These are phyloP conservation scores for Vigna angularis DNA, from an alignment of 306 rosid genomes.

Conservation along the genomic window DNA sequence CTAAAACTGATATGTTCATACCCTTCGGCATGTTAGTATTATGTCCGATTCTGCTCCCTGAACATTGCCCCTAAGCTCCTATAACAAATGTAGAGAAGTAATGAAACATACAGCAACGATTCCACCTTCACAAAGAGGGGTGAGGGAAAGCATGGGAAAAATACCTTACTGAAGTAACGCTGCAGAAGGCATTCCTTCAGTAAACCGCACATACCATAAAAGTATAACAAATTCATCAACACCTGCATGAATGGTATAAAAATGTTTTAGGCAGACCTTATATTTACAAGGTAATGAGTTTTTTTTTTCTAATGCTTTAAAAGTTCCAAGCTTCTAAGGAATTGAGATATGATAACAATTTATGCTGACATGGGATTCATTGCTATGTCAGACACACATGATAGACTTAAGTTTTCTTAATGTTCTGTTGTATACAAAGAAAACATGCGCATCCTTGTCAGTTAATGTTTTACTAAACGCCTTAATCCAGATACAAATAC, in stretches of 20 bases:
- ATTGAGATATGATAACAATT: not conserved
- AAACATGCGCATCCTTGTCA: constrained; percentile 2
- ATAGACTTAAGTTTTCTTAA: not conserved
- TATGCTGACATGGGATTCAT: not conserved
- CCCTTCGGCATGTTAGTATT: constrained; percentile 77
- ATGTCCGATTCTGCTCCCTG: constrained; percentile 70
- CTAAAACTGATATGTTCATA: constrained; percentile 46
- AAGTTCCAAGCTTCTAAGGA: not conserved
- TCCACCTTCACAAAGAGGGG: not conserved
- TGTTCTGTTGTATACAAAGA: not conserved
- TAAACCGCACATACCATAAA: constrained; percentile 83
- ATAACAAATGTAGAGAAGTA: constrained; percentile 23
- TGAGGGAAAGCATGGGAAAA: constrained; percentile 24
- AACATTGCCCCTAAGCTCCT: constrained; percentile 79
- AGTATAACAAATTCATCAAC: constrained; percentile 74
- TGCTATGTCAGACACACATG: not conserved
- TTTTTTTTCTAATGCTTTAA: not conserved
- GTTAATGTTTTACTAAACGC: not conserved
- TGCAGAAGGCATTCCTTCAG: constrained; percentile 90
- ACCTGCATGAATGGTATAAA: constrained; percentile 54
- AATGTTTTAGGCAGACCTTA: not conserved
- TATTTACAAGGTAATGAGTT: not conserved
- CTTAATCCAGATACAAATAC: constrained; percentile 30
- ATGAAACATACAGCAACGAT: constrained; percentile 25
- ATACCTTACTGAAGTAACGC: constrained; percentile 88